Evolutionary conservation across 345 rosid genomes (phyloP).

Genomic region (Firmiana major): DNA sequence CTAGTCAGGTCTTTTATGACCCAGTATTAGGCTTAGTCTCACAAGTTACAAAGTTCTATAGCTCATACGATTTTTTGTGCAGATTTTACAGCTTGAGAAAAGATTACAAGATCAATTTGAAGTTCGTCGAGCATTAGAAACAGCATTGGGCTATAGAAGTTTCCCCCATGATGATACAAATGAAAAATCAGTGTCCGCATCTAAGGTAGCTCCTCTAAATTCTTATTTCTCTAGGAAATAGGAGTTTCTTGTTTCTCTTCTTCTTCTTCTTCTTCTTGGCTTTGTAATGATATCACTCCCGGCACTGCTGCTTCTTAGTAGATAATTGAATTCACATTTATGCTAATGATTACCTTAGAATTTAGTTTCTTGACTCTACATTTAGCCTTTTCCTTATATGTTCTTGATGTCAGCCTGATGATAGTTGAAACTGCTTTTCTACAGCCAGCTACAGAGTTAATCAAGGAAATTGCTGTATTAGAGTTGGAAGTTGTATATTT

Average conservation of each 20-base stretch:
- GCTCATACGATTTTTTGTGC: constrained; percentile 8
- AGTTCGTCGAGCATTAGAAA: constrained; percentile 74
- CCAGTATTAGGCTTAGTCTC: not conserved
- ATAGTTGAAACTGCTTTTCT: constrained; percentile 12
- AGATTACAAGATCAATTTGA: constrained; percentile 72
- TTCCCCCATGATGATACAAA: constrained; percentile 33
- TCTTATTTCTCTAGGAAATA: constrained; percentile 3
- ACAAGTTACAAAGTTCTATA: not conserved
- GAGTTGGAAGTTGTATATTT: constrained; percentile 89
- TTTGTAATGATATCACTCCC: not conserved
- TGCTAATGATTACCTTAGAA: constrained; percentile 8
- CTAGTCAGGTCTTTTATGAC: not conserved
- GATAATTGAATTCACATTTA: not conserved
- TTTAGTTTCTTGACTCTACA: not conserved
- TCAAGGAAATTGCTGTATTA: constrained; percentile 78
- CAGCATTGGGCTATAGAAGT: constrained; percentile 69
- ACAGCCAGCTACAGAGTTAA: constrained; percentile 79
- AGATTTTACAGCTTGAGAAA: constrained; percentile 84
- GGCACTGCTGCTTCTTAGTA: not conserved
- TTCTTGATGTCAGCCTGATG: not conserved
- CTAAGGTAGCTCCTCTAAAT: constrained; percentile 45
- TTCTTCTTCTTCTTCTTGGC: not conserved
- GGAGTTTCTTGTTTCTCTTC: not conserved
- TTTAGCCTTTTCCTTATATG: not conserved
- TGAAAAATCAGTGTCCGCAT: constrained; percentile 40